Conservation (phyloP, 495 filamentous ascomycete genomes). For the Bacidia gigantensis region DNA sequence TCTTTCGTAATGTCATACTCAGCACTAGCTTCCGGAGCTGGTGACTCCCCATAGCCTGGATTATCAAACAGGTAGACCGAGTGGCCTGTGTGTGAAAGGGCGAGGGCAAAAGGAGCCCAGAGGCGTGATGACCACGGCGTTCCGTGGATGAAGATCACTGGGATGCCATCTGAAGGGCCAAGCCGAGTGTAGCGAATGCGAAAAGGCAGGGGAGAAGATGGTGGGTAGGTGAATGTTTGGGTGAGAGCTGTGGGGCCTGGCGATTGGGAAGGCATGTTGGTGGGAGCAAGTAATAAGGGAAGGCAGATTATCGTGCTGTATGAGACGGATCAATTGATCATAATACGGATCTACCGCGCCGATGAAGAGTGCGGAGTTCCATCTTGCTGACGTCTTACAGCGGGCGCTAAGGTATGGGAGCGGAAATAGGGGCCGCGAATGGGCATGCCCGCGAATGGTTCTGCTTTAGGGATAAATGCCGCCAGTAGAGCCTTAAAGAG, state of each 20-base stretch:
- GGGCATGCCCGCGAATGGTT: too few species aligned
- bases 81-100: slow-evolving; percentile 13
- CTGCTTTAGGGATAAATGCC: too few species aligned
- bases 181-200: slow-evolving; percentile 21
- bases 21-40: slow-evolving; percentile 6
- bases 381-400: too few species aligned
- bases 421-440: too few species aligned
- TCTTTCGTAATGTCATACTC: slow-evolving; percentile 14
- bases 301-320: too few species aligned
- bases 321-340: too few species aligned
- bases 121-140: slow-evolving; percentile 27
- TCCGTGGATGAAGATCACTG: slow-evolving; percentile 26
- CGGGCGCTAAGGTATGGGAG: too few species aligned
- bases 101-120: slow-evolving; percentile 21
- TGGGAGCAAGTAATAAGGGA: too few species aligned
- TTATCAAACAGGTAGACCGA: slow-evolving; percentile 30
- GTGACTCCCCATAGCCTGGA: slow-evolving; percentile 23
- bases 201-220: slow-evolving; percentile 4
- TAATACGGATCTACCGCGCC: too few species aligned
- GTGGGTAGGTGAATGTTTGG: slow-evolving; percentile 19
- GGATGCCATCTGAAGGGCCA: slow-evolving; percentile 13
- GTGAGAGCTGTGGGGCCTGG: slow-evolving; percentile 11
- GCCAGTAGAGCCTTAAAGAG: too few species aligned
- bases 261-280: too few species aligned
- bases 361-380: too few species aligned